Base-by-base conservation (phyloP, 139 green algal genomes). In the Micromonas pusilla region DNA sequence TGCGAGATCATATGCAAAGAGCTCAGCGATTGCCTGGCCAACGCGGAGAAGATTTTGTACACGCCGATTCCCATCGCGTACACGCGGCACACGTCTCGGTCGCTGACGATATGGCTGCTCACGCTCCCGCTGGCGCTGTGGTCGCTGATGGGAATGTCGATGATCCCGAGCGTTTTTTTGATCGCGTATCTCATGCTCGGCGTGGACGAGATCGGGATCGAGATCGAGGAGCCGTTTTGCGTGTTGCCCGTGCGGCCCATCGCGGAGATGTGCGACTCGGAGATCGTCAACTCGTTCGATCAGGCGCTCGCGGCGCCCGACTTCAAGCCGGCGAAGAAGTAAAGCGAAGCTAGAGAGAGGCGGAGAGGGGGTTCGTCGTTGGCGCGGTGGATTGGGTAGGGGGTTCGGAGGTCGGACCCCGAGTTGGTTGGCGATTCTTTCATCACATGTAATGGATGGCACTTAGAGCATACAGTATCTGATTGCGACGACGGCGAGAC, bases 121-220 rank as follows among this genome's bases (percentile, higher is more conserved):
- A 82, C 90, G 66, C 83, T 97, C 80, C 93, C 93, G 19, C 52
- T 95, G 6, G 85, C 86, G 0, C 83, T 97, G 72, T 38, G 76
- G 31, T 52, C 76, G 25, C 67, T 60, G 1, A 85, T 80, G 57
- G 68, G 82, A 21, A 78, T 67, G 77, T 26, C 6, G 0, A 62
- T 32, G 52, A 25, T 77, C 21, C 66, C 66, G 9, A 30, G 4
- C 21, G 72, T 77, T 3, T 77, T 77, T 32, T 62, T 86, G 57
- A 83, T 92, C 28, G 68, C 82, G 30, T 88, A 90, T 67, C 66
- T 93, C 62, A 80, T 91, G 71, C 75, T 92, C 25, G 89, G 89
- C 31, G 85, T 91, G 25, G 85, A 90, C 63, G 82, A 90, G 34
- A 86, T 89, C 32, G 82, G 82, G 1, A 78, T 89, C 32, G 66